A percentile compares a stretch with the other conserved stretches of the same genome.
phyloP scores from a whole-genome alignment of 2,329 filamentous ascomycete species.

The Trichophaea hybrida region DNA sequence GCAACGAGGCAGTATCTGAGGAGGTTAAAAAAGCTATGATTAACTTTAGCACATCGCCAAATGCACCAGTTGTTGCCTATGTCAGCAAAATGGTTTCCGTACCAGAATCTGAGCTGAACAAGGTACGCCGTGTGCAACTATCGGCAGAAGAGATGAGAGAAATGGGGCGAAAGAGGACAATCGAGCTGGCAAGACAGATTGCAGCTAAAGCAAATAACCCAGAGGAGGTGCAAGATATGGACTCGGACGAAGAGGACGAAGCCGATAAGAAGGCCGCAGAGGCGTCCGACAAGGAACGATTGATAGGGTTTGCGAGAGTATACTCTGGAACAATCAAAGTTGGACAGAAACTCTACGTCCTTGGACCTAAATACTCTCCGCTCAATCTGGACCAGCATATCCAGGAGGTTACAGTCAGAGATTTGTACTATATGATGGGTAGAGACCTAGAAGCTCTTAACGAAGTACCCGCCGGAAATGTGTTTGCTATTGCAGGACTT shows the following conservation, averaged over 20 bases:
- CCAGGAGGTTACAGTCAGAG: conserved; percentile 68
- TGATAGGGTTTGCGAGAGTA: conserved; percentile 87
- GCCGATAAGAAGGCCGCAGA: conserved; percentile 34
- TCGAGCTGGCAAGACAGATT: conserved; percentile 70
- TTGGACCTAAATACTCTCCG: conserved; percentile 86
- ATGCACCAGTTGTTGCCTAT: conserved; percentile 76
- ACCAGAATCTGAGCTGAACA: conserved; percentile 76
- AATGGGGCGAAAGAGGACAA: conserved; percentile 71
- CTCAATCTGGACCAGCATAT: conserved; percentile 40
- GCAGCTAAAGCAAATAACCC: conserved; percentile 34
- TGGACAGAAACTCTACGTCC: conserved; percentile 78
- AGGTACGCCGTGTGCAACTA: conserved; percentile 68
- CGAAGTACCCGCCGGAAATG: conserved; percentile 79
- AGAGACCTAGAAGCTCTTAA: conserved; percentile 67
- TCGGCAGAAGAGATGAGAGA: conserved; percentile 84
- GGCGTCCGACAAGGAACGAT: conserved; percentile 60
- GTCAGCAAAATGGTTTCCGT: conserved; percentile 98
- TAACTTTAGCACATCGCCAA: conserved; percentile 54
- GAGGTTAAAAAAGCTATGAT: conserved; percentile 66
- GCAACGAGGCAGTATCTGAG: conserved; percentile 53
- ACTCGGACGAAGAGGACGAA: conserved; percentile 28
- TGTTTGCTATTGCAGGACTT: conserved; percentile 87
- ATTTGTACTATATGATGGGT: conserved; percentile 92
- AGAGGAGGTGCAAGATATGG: neutral
- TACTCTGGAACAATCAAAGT: conserved; percentile 84